Evolutionary conservation across 257 asterid species (phyloP).

Genomic region (Solanum infundibuliforme): DNA sequence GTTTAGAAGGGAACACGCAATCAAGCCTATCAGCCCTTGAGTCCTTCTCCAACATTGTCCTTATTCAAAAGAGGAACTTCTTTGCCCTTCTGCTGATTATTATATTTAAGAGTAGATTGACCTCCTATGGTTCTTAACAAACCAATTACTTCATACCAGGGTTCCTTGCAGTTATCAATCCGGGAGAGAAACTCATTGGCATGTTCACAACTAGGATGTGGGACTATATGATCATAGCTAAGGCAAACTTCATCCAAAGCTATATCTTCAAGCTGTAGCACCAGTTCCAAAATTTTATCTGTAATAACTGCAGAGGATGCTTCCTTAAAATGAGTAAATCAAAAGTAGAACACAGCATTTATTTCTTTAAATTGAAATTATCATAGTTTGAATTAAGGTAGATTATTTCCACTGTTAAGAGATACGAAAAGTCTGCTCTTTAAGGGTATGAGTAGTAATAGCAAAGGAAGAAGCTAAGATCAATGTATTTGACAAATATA

Average conservation of each 20-base stretch:
- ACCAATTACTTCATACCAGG: constrained; percentile 19
- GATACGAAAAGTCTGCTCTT: neutral
- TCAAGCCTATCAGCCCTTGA: constrained; percentile 24
- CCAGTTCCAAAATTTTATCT: constrained; percentile 42
- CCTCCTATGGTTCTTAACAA: constrained; percentile 18
- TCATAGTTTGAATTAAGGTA: neutral
- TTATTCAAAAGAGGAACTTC: constrained; percentile 6
- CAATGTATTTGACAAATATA: neutral
- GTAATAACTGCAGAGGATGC: constrained; percentile 30
- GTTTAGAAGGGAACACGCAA: constrained; percentile 30
- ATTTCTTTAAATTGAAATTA: neutral
- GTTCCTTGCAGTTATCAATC: constrained; percentile 34
- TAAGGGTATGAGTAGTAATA: neutral
- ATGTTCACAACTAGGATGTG: constrained; percentile 25
- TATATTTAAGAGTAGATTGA: constrained; percentile 11
- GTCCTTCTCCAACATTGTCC: constrained; percentile 38
- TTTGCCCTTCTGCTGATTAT: constrained; percentile 15
- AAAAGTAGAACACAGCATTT: neutral
- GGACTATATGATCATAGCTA: constrained; percentile 63
- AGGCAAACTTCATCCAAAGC: constrained; percentile 54
- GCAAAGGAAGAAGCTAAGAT: neutral
- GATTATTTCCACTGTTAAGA: neutral
- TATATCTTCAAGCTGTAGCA: constrained; percentile 63
- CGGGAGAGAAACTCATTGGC: constrained; percentile 16
- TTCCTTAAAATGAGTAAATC: constrained; percentile 20